Conservation (phyloP, 257 asterid genomes). For the Nyctanthes arbortristis region DNA sequence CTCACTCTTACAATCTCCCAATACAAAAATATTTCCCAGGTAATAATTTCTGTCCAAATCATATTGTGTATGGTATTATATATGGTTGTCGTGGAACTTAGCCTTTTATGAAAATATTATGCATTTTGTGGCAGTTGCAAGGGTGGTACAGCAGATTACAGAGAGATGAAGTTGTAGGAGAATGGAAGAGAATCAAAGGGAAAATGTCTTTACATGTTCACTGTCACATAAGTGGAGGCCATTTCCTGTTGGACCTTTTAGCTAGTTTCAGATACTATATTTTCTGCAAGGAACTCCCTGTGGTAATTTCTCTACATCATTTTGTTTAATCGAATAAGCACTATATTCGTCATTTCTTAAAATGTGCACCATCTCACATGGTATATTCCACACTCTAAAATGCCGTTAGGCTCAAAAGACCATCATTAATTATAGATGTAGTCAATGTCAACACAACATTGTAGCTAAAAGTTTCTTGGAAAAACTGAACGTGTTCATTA, state of each 20-base stretch:
- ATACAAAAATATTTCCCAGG: no score
- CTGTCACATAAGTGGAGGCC: constrained; percentile 93
- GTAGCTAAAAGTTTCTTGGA: not conserved
- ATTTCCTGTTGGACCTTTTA: constrained; percentile 60
- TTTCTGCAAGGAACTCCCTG: constrained; percentile 90
- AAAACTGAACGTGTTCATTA: no score
- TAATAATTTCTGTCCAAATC: not conserved
- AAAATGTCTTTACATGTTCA: constrained; percentile 94
- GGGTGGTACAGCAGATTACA: constrained; percentile 92
- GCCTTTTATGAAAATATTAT: no score
- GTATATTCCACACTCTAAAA: no score
- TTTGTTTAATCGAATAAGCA: no score
- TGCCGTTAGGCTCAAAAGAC: no score
- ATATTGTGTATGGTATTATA: not conserved
- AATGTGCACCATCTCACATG: no score
- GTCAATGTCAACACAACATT: no score
- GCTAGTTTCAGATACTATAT: constrained; percentile 74
- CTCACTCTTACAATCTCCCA: no score
- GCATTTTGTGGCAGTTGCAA: constrained; percentile 62
- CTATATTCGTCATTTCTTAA: no score
- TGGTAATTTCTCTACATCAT: constrained; percentile 45
- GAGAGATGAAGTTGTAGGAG: constrained; percentile 94
- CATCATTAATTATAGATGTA: no score
- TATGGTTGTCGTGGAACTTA: no score
- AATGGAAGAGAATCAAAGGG: constrained; percentile 88